A percentile compares a stretch with the other conserved stretches of the same genome.
phyloP scores from a whole-genome alignment of 352 stramenopile species.

The Phytophthora sp. region DNA sequence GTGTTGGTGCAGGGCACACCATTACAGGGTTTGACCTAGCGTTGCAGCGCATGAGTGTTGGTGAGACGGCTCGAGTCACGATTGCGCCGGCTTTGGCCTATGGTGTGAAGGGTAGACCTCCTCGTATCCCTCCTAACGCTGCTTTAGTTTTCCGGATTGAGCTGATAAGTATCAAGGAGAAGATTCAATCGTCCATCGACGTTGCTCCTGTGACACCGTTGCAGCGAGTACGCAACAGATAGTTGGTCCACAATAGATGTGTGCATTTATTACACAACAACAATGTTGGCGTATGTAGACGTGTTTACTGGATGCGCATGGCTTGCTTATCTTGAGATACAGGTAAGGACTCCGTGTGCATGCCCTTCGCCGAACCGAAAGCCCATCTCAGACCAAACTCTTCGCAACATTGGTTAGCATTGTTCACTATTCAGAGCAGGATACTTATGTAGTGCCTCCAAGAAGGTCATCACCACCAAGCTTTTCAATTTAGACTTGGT shows the following conservation, averaged over 20 bases:
- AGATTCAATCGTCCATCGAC: constrained; percentile 43
- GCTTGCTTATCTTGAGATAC: no score
- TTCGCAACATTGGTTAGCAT: no score
- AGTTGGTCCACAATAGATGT: neutral
- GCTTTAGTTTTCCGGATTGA: constrained; percentile 84
- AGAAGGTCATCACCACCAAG: no score
- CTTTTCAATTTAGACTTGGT: no score
- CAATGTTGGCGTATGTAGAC: no score
- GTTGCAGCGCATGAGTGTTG: constrained; percentile 77
- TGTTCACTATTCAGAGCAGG: no score
- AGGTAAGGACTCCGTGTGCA: no score
- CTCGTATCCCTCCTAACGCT: constrained; percentile 70
- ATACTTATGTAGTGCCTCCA: no score
- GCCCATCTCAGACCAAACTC: no score
- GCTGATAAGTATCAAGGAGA: constrained; percentile 83
- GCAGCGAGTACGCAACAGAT: constrained; percentile 30
- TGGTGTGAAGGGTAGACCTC: constrained; percentile 67
- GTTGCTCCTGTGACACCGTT: constrained; percentile 17
- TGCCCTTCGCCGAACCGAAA: no score
- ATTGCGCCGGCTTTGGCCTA: constrained; percentile 74
- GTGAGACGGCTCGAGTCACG: constrained; percentile 70
- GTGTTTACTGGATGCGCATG: no score
- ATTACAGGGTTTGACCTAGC: constrained; percentile 77
- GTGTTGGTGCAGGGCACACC: constrained; percentile 68
- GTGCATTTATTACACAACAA: no score